Evolutionary conservation across 805 yeast genomes (phyloP).

Genomic region (Brettanomyces sp.): DNA sequence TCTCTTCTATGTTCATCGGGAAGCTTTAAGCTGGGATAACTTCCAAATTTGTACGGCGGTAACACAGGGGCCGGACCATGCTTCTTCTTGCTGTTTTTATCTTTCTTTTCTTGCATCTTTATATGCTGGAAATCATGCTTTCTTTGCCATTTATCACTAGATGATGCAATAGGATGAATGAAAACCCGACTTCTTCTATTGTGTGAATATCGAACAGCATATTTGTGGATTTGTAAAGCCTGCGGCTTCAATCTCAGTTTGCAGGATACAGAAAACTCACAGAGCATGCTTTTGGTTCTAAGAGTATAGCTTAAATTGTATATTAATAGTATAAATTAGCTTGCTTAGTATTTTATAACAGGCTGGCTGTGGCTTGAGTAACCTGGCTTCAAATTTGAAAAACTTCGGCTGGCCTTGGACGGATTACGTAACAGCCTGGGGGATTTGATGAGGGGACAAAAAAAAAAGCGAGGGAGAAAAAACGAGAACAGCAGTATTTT

Average conservation of each 20-base stretch:
- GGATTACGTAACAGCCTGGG: no score
- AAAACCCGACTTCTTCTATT: background rate
- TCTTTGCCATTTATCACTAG: conserved; percentile 1
- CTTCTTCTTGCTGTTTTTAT: background rate
- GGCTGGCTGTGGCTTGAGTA: no score
- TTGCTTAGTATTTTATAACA: no score
- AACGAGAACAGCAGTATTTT: no score
- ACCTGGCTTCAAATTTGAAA: no score
- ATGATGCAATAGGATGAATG: conserved; percentile 5
- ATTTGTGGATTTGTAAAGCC: background rate
- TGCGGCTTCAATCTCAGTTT: background rate
- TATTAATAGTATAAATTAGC: no score
- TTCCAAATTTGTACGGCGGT: conserved; percentile 35
- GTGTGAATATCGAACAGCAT: background rate
- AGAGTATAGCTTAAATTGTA: no score
- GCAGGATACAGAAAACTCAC: no score
- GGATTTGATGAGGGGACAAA: no score
- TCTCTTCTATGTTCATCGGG: conserved; percentile 27
- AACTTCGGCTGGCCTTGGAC: no score
- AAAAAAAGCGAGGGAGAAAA: no score
- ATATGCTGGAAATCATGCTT: background rate
- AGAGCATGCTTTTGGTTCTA: no score
- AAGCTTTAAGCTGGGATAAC: conserved; percentile 36
- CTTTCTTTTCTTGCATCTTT: background rate
- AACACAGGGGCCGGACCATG: background rate